A percentile compares a stretch with the other conserved stretches of the same genome.
These are phyloP conservation scores for Epipyxis sp. DNA, from an alignment of 108 stramenopile genomes.

Conservation along the genomic window DNA sequence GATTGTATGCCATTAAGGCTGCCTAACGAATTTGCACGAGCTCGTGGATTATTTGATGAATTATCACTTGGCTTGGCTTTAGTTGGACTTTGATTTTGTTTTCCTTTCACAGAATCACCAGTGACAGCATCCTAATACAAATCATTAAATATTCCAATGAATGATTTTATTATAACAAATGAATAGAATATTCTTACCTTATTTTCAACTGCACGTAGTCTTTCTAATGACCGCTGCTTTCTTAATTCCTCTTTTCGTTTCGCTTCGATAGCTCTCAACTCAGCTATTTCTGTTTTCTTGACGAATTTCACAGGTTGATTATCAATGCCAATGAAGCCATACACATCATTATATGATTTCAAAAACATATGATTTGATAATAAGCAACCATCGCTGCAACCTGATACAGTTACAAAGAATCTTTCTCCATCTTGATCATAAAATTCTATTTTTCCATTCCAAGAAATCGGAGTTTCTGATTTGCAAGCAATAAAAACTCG, in stretches of 20 bases:
- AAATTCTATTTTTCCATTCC: slow-evolving; percentile 54
- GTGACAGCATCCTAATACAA: no score
- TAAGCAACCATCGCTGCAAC: slow-evolving; percentile 57
- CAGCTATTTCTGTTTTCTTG: slow-evolving; percentile 40
- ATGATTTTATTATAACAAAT: no score
- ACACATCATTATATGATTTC: slow-evolving; percentile 22
- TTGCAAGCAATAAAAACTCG: slow-evolving; percentile 50
- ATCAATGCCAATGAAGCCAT: slow-evolving; percentile 43
- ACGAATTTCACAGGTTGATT: slow-evolving; percentile 46
- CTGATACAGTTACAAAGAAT: slow-evolving; percentile 45
- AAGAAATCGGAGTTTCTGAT: slow-evolving; percentile 46
- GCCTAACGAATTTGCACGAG: no score
- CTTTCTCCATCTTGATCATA: slow-evolving; percentile 53
- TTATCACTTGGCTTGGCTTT: no score
- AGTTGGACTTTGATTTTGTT: no score
- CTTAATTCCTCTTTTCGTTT: slow-evolving; percentile 13
- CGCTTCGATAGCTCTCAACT: not conserved
- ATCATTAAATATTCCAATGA: no score
- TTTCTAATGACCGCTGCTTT: not conserved
- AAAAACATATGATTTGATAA: slow-evolving; percentile 57
- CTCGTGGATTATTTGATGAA: no score
- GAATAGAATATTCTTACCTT: no score
- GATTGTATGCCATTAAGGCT: no score
- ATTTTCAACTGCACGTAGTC: not conserved
- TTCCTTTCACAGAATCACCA: no score